These are phyloP conservation scores for Pisolithus orientalis DNA, from an alignment of 768 basidiomycete species.

Conservation along the genomic window DNA sequence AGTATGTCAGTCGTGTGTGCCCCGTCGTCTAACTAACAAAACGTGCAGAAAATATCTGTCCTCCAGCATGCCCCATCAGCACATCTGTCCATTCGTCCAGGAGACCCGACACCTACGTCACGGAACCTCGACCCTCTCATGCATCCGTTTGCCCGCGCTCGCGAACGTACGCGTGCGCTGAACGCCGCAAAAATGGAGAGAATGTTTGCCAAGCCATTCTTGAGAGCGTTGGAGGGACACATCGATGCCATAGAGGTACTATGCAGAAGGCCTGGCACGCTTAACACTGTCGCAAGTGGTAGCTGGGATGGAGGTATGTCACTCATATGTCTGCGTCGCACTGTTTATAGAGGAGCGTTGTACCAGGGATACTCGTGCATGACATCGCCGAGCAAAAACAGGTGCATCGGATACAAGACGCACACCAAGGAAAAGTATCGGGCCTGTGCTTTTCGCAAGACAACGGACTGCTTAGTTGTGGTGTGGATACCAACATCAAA, in stretches of 20 bases:
- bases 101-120: conserved; percentile 82
- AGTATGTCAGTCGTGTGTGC: not conserved
- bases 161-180: conserved; percentile 90
- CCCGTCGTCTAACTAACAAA: conserved; percentile 1
- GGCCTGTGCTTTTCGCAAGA: conserved; percentile 70
- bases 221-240: conserved; percentile 87
- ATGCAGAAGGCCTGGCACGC: conserved; percentile 61
- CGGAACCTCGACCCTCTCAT: conserved; percentile 92
- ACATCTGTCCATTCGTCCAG: conserved; percentile 68
- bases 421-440: conserved; percentile 82
- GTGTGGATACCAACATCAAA: conserved; percentile 77
- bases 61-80: conserved; percentile 75
- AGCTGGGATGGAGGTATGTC: conserved; percentile 92
- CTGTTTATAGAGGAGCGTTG: not conserved
- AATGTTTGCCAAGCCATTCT: conserved; percentile 97
- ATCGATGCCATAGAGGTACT: conserved; percentile 90
- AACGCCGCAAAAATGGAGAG: conserved; percentile 96
- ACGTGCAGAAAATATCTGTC: conserved; percentile 72
- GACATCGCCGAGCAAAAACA: conserved; percentile 58
- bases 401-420: conserved; percentile 52
- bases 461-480: conserved; percentile 66
- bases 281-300: conserved; percentile 81
- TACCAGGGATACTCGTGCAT: conserved; percentile 77
- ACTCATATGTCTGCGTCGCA: not conserved
- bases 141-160: conserved; percentile 89